phyloP scores from a whole-genome alignment of 768 basidiomycete genomes.

The Lentinula sp. region DNA sequence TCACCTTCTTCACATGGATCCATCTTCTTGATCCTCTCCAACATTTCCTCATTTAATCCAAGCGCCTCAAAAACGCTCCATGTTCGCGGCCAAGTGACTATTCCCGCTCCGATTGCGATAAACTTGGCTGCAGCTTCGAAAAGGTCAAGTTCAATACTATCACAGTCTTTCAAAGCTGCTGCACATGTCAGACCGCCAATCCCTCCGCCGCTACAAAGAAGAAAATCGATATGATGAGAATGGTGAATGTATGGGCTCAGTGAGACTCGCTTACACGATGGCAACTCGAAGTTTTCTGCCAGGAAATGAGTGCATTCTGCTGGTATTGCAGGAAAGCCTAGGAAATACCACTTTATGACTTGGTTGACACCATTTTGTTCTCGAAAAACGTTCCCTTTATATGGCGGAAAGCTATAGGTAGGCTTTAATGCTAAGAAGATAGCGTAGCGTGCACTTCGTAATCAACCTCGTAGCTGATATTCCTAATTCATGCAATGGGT shows the following conservation, averaged over 20 bases:
- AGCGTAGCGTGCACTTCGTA: too few relatives aligned
- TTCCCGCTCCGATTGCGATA: slow-evolving; percentile 33
- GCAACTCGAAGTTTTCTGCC: not conserved
- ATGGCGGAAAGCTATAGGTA: too few relatives aligned
- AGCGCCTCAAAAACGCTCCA: not conserved
- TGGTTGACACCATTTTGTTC: too few relatives aligned
- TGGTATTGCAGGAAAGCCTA: too few relatives aligned
- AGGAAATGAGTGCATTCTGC: not conserved
- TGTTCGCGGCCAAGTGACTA: slow-evolving; percentile 18
- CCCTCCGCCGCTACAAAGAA: slow-evolving; percentile 19
- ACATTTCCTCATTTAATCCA: not conserved
- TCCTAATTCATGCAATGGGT: too few relatives aligned
- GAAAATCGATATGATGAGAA: not conserved
- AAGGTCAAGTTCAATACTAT: slow-evolving; percentile 27
- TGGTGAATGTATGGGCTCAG: not conserved
- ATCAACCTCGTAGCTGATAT: too few relatives aligned
- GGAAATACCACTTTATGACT: too few relatives aligned
- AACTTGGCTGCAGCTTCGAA: slow-evolving; percentile 32
- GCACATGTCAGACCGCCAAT: slow-evolving; percentile 23
- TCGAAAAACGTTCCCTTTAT: too few relatives aligned
- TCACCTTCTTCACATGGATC: not conserved
- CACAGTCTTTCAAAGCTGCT: slow-evolving; percentile 17
- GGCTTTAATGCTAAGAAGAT: too few relatives aligned
- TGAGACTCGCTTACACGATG: not conserved
- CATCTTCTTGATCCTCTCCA: not conserved